phyloP scores from a whole-genome alignment of 768 basidiomycete genomes.

The Auricularia sp. region DNA sequence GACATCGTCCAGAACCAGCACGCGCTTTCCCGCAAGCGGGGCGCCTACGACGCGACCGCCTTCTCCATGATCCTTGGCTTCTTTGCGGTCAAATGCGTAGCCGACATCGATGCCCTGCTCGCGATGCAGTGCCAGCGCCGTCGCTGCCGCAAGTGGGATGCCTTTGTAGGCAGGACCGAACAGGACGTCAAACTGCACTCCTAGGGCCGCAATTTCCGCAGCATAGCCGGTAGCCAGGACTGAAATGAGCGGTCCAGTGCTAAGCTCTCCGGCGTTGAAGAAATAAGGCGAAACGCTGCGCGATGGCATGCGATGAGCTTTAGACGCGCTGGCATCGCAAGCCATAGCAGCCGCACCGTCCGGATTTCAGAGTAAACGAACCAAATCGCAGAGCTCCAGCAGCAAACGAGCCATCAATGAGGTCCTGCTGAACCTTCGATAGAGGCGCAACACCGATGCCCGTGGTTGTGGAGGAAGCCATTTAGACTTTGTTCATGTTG shows the following conservation, averaged over 20 bases:
- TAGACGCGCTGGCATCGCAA: neutral
- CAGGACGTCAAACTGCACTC: conserved; percentile 56
- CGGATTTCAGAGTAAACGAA: conserved; percentile 87
- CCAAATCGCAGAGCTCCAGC: conserved; percentile 82
- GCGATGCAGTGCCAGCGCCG: conserved; percentile 63
- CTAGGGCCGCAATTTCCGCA: conserved; percentile 44
- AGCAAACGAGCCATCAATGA: conserved; percentile 59
- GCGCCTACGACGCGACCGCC: conserved; percentile 87
- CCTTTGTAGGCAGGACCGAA: conserved; percentile 99
- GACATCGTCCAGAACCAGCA: conserved; percentile 92
- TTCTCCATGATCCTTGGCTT: conserved; percentile 92
- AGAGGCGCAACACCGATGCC: neutral
- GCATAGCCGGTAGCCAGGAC: conserved; percentile 77
- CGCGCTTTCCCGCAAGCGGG: conserved; percentile 64
- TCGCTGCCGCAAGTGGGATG: conserved; percentile 83
- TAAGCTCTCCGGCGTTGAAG: conserved; percentile 88
- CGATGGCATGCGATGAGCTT: neutral
- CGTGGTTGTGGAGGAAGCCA: neutral
- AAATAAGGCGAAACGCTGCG: conserved; percentile 86
- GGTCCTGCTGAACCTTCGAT: conserved; percentile 33
- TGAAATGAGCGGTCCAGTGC: conserved; percentile 69
- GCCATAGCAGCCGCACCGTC: conserved; percentile 48
- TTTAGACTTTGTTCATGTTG: neutral
- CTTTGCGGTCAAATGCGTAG: conserved; percentile 90
- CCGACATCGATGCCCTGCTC: conserved; percentile 57